Conservation (phyloP, 1,139 yeast genomes). For the Zygosaccharomyces pseudobailii region DNA sequence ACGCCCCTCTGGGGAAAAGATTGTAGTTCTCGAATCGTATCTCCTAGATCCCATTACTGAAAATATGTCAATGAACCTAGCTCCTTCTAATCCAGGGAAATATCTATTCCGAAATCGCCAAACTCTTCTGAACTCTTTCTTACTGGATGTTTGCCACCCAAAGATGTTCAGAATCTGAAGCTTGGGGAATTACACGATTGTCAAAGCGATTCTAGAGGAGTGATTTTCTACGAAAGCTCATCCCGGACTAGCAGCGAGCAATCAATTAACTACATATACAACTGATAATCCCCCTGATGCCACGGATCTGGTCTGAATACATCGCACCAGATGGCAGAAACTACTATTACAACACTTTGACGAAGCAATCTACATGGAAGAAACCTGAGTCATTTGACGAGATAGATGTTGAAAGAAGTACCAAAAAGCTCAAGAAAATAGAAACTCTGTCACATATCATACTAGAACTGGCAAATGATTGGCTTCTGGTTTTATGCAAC, state of each 20-base stretch:
- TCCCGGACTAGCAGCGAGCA: not conserved
- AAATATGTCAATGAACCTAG: not conserved
- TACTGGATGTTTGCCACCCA: conserved; percentile 12
- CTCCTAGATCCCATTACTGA: conserved; percentile 58
- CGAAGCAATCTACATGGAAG: conserved; percentile 77
- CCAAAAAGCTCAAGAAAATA: not conserved
- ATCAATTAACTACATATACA: not conserved
- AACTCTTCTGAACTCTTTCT: not conserved
- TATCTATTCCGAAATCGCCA: not conserved
- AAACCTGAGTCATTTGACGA: conserved; percentile 50
- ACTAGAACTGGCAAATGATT: conserved; percentile 27
- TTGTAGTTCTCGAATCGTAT: conserved; percentile 96
- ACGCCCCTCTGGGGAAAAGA: conserved; percentile 98
- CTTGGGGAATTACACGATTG: not conserved
- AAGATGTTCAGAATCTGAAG: not conserved
- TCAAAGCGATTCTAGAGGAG: not conserved
- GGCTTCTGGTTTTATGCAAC: conserved; percentile 43
- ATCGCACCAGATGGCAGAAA: conserved; percentile 61
- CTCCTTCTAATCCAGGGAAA: not conserved
- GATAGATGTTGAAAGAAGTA: not conserved
- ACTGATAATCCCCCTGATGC: conserved; percentile 4
- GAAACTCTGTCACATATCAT: conserved; percentile 16
- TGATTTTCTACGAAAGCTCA: conserved; percentile 5
- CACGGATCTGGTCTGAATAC: conserved; percentile 56
- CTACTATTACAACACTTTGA: conserved; percentile 65